A percentile compares a stretch with the other conserved stretches of the same genome.
Conservation (phyloP, 208 protist species). For the Acanthamoeba royreba region DNA sequence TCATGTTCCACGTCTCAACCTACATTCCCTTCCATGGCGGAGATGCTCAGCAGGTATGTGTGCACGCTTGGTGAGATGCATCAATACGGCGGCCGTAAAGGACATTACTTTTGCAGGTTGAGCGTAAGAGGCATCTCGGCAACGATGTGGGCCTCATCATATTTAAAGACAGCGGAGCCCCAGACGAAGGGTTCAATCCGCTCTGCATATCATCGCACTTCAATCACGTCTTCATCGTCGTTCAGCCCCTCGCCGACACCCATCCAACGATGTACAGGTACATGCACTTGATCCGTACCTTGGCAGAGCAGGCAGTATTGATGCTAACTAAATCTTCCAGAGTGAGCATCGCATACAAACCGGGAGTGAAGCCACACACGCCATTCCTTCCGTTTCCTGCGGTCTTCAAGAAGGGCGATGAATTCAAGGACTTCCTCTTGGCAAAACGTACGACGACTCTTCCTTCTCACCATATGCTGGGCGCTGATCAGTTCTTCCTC, state of each 20-base stretch:
- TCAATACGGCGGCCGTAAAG: too few species aligned
- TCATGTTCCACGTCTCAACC: conserved; percentile 37
- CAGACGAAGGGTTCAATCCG: neutral
- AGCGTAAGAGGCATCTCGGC: neutral
- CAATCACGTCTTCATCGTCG: conserved; percentile 4
- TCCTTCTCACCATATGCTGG: neutral
- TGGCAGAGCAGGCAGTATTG: too few species aligned
- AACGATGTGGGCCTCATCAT: neutral
- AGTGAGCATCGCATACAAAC: neutral
- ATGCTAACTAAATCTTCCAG: neutral
- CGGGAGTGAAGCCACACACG: neutral
- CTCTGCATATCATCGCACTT: neutral
- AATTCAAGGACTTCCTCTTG: conserved; percentile 50
- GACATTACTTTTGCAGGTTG: neutral
- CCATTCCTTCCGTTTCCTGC: conserved; percentile 36
- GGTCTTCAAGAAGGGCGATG: neutral
- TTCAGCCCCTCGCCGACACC: neutral
- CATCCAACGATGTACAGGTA: neutral
- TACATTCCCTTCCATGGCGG: neutral
- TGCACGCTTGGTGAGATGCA: too few species aligned
- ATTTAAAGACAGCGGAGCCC: neutral
- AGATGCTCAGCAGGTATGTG: neutral
- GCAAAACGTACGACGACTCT: conserved; percentile 34
- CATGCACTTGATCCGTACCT: too few species aligned
- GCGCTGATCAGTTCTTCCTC: neutral